Conservation (phyloP, 1,139 yeast species). For the Nadsonia starkeyi-henricii region DNA sequence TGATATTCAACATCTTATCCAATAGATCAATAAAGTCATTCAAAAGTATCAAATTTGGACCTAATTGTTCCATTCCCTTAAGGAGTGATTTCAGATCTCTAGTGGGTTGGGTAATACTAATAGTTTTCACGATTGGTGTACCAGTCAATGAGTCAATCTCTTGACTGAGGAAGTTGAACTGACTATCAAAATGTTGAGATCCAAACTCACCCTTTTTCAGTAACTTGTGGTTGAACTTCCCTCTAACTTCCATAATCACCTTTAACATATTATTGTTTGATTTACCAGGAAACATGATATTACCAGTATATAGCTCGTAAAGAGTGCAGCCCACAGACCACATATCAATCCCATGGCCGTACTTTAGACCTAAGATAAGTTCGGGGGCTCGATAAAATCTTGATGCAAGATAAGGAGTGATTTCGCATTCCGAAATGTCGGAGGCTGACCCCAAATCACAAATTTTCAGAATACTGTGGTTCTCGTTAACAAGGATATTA, state of each 20-base stretch:
- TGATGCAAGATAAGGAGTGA: constrained; percentile 78
- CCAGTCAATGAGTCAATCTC: constrained; percentile 18
- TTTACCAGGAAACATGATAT: constrained; percentile 70
- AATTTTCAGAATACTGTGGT: constrained; percentile 71
- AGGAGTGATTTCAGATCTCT: constrained; percentile 12
- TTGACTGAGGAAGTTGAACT: constrained; percentile 17
- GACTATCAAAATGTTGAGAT: constrained; percentile 20
- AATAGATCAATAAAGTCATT: constrained; percentile 38
- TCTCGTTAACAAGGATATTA: constrained; percentile 62
- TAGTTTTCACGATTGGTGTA: constrained; percentile 11
- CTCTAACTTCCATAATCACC: constrained; percentile 22
- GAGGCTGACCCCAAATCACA: constrained; percentile 86
- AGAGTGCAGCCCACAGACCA: constrained; percentile 92
- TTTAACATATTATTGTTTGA: constrained; percentile 24
- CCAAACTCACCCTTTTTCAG: constrained; percentile 19
- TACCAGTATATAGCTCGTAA: constrained; percentile 74
- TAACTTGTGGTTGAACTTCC: constrained; percentile 21
- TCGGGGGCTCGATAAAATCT: constrained; percentile 91
- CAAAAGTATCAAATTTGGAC: constrained; percentile 6
- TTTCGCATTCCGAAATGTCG: constrained; percentile 60
- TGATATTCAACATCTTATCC: constrained; percentile 54
- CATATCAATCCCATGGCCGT: constrained; percentile 68
- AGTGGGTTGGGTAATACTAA: constrained; percentile 8
- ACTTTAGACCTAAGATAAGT: constrained; percentile 67
- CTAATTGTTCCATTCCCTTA: constrained; percentile 8